phyloP scores from a whole-genome alignment of 2,329 filamentous ascomycete genomes.

The Alternaria alternata region DNA sequence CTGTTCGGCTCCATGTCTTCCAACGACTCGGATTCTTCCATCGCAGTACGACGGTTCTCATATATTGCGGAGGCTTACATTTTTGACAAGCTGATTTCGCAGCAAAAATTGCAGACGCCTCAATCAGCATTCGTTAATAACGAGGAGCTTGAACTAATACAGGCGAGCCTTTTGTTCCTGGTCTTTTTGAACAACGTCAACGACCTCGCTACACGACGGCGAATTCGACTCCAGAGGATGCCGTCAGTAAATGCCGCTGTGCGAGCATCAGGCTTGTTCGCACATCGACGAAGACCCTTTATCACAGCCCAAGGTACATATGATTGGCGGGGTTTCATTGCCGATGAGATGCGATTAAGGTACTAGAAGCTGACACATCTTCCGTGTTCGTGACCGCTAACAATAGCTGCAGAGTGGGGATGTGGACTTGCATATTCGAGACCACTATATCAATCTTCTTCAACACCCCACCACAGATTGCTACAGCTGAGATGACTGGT shows the following conservation, averaged over 20 bases:
- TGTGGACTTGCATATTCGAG: not conserved
- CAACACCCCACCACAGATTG: not conserved
- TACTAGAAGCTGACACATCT: not conserved
- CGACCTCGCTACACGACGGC: not conserved
- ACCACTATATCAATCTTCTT: not conserved
- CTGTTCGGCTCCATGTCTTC: not conserved
- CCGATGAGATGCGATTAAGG: not conserved
- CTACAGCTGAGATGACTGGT: not conserved
- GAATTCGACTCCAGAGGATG: not conserved
- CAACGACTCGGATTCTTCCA: not conserved
- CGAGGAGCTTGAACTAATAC: not conserved
- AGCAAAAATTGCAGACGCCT: not conserved
- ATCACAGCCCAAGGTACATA: too few relatives aligned
- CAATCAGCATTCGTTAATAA: not conserved
- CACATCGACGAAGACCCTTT: not conserved
- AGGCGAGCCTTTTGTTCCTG: not conserved
- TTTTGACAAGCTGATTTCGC: not conserved
- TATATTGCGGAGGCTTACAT: not conserved
- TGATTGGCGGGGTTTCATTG: not conserved
- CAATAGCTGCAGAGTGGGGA: not conserved
- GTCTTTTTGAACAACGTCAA: not conserved
- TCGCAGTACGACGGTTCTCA: not conserved
- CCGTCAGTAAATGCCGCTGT: not conserved
- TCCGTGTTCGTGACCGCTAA: not conserved
- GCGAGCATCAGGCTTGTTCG: not conserved